Evolutionary conservation across 805 yeast genomes (phyloP).

Genomic region (Debaryomyces castellii): DNA sequence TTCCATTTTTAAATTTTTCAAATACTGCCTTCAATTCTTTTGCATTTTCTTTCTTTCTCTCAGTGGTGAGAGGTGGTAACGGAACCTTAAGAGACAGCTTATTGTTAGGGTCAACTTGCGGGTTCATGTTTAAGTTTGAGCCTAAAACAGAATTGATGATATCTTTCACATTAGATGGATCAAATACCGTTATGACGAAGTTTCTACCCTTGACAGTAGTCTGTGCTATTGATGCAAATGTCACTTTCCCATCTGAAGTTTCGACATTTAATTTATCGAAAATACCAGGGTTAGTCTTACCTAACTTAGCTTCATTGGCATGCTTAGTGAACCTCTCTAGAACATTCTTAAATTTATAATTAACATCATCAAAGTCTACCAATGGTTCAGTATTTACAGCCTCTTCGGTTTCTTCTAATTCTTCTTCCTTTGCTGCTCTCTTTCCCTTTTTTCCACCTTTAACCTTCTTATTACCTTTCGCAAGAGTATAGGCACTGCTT

Average conservation of each 20-base stretch:
- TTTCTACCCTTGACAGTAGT: conserved; percentile 69
- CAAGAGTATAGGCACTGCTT: conserved; percentile 1
- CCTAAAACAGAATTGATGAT: conserved; percentile 71
- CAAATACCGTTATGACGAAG: conserved; percentile 80
- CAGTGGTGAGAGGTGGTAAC: conserved; percentile 73
- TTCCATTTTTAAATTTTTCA: conserved; percentile 58
- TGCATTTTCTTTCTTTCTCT: conserved; percentile 54
- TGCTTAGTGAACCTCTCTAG: conserved; percentile 54
- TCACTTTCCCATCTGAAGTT: conserved; percentile 42
- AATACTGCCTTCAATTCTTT: conserved; percentile 64
- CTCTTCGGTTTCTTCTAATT: conserved; percentile 12
- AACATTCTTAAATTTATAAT: conserved; percentile 44
- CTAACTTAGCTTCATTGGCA: conserved; percentile 64
- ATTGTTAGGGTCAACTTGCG: conserved; percentile 72
- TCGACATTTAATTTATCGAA: conserved; percentile 61
- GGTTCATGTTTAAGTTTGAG: conserved; percentile 71
- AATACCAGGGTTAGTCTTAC: conserved; percentile 63
- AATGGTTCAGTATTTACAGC: conserved; percentile 10
- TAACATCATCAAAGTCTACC: conserved; percentile 38
- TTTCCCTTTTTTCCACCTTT: conserved; percentile 10
- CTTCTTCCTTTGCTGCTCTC: conserved; percentile 9
- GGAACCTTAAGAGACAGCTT: conserved; percentile 72
- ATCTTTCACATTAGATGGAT: conserved; percentile 69
- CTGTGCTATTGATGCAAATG: conserved; percentile 67
- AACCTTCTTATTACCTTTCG: conserved; percentile 11